phyloP scores from a whole-genome alignment of 129 eudicot genomes.

The Lactuca sativa region DNA sequence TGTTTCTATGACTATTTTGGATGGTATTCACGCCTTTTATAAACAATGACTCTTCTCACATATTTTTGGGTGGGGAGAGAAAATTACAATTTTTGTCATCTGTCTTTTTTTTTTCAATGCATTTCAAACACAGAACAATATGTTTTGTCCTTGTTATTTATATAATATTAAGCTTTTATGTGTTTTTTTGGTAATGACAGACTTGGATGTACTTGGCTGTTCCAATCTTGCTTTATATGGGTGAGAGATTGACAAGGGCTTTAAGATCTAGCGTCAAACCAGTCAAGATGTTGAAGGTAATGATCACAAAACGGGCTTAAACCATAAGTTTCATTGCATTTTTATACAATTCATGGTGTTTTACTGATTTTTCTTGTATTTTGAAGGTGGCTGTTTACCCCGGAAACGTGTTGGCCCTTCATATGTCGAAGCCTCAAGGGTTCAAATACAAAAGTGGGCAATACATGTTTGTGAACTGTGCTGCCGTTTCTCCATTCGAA shows the following conservation, averaged over 20 bases:
- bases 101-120: too few relatives aligned
- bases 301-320: constrained; percentile 4
- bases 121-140: background rate
- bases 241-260: constrained; percentile 45
- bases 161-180: background rate
- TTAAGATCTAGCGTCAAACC: constrained; percentile 54
- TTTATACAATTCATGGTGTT: background rate
- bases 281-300: constrained; percentile 53
- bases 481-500: constrained; percentile 54
- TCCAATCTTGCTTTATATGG: constrained; percentile 44
- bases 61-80: too few relatives aligned
- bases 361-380: background rate
- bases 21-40: too few relatives aligned
- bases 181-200: constrained; percentile 26
- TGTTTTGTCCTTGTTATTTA: background rate
- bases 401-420: constrained; percentile 56
- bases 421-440: constrained; percentile 54
- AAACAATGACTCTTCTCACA: too few relatives aligned
- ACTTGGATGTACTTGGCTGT: constrained; percentile 77
- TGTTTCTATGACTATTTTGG: too few relatives aligned
- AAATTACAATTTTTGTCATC: too few relatives aligned
- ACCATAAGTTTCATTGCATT: background rate
- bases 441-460: constrained; percentile 58
- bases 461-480: constrained; percentile 57
- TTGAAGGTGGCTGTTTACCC: constrained; percentile 54